Evolutionary conservation across 345 rosid species (phyloP).

Genomic region (Eutrema heterophyllum): DNA sequence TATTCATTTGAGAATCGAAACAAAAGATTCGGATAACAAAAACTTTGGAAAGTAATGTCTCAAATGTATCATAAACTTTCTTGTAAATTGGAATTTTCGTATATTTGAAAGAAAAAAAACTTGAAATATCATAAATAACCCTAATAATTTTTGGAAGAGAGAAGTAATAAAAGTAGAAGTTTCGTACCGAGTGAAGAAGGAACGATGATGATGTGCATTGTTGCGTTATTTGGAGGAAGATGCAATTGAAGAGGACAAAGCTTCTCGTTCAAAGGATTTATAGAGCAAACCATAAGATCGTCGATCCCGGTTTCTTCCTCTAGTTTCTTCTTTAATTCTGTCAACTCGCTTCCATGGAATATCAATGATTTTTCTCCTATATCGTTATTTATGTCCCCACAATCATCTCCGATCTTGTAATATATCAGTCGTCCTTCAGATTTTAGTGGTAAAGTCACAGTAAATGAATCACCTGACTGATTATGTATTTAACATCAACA

Average conservation of each 20-base stretch:
- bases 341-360: slow-evolving; percentile 62
- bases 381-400: slow-evolving; percentile 37
- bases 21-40: background rate
- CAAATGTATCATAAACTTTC: background rate
- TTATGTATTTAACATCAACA: background rate
- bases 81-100: background rate
- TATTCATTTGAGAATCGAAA: background rate
- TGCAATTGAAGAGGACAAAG: slow-evolving; percentile 78
- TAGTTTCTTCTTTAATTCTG: slow-evolving; percentile 49
- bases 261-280: slow-evolving; percentile 61
- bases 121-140: background rate
- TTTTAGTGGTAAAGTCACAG: slow-evolving; percentile 23
- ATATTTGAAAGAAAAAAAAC: background rate
- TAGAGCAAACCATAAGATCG: slow-evolving; percentile 52
- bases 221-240: slow-evolving; percentile 81
- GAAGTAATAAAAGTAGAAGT: background rate
- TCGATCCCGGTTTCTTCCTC: slow-evolving; percentile 54
- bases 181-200: slow-evolving; percentile 30
- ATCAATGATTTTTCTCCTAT: slow-evolving; percentile 35
- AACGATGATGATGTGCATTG: slow-evolving; percentile 63
- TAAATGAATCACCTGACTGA: slow-evolving; percentile 20
- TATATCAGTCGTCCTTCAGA: slow-evolving; percentile 54
- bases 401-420: slow-evolving; percentile 52
- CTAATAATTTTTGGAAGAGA: background rate
- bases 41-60: background rate